A percentile compares a stretch with the other conserved stretches of the same genome.
These are phyloP conservation scores for Allium sativum DNA, from an alignment of 106 monocot species.

Conservation along the genomic window DNA sequence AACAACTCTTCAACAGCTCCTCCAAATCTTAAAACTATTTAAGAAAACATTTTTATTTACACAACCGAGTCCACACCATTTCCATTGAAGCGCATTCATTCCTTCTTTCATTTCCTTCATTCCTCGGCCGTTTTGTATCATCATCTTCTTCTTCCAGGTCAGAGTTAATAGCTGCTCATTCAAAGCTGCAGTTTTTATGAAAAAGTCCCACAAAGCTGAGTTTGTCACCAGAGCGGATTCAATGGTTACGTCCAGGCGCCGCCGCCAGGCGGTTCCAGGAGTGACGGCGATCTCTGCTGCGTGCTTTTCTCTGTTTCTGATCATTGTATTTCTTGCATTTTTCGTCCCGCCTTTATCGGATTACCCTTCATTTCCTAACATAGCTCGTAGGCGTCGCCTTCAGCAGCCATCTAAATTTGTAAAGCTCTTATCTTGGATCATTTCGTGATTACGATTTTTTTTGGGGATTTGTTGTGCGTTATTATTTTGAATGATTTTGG, in stretches of 20 bases:
- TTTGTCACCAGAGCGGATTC: not conserved
- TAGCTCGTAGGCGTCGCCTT: not conserved
- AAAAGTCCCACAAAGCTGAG: not conserved
- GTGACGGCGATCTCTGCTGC: constrained; percentile 13
- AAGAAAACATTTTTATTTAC: not conserved
- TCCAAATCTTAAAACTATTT: not conserved
- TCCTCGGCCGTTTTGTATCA: not conserved
- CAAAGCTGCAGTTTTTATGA: not conserved
- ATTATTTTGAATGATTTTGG: not conserved
- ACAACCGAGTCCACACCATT: too few species aligned
- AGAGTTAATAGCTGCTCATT: not conserved
- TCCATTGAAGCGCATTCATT: too few species aligned
- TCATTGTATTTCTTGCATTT: constrained; percentile 30
- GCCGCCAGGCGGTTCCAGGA: constrained; percentile 9
- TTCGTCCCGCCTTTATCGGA: constrained; percentile 36
- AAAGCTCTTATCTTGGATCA: constrained; percentile 14
- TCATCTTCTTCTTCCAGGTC: not conserved
- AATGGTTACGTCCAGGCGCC: constrained; percentile 44
- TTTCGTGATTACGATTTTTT: not conserved
- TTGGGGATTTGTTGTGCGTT: not conserved
- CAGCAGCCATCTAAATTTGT: constrained; percentile 16
- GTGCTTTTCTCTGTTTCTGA: constrained; percentile 23
- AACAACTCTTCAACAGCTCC: not conserved
- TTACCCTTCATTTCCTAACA: constrained; percentile 21
- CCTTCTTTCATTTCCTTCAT: too few species aligned